A percentile compares a stretch with the other conserved stretches of the same genome.
Evolutionary conservation across 73 alveolate species (phyloP).

Genomic region (Tetrahymena thermophila): DNA sequence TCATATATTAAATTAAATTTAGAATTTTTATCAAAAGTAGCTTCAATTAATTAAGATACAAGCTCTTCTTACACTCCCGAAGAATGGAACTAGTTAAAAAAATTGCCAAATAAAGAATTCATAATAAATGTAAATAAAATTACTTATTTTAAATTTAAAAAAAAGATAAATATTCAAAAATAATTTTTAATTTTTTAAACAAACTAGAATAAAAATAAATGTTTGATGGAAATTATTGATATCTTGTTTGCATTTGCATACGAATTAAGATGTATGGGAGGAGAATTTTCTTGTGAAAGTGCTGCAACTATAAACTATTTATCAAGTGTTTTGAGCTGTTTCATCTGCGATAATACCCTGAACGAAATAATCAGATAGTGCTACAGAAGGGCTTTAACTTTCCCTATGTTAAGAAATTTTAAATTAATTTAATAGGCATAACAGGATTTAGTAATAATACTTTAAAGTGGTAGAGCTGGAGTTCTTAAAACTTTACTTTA

Average conservation of each 20-base stretch:
- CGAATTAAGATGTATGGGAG: neutral
- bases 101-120: neutral
- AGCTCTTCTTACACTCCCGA: neutral
- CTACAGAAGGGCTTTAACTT: neutral
- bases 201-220: neutral
- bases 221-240: neutral
- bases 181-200: neutral
- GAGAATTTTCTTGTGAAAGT: neutral
- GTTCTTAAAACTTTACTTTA: neutral
- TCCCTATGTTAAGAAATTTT: neutral
- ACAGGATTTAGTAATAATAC: neutral
- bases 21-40: neutral
- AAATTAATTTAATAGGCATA: neutral
- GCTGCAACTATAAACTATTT: neutral
- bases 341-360: neutral
- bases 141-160: neutral
- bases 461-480: neutral
- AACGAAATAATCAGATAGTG: neutral
- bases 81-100: neutral
- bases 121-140: neutral
- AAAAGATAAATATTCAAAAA: neutral
- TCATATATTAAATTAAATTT: neutral
- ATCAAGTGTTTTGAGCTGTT: neutral
- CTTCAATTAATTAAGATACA: neutral
- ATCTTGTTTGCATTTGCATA: neutral